Conservation (phyloP, 257 asterid genomes). For the Nemophila menziesii region DNA sequence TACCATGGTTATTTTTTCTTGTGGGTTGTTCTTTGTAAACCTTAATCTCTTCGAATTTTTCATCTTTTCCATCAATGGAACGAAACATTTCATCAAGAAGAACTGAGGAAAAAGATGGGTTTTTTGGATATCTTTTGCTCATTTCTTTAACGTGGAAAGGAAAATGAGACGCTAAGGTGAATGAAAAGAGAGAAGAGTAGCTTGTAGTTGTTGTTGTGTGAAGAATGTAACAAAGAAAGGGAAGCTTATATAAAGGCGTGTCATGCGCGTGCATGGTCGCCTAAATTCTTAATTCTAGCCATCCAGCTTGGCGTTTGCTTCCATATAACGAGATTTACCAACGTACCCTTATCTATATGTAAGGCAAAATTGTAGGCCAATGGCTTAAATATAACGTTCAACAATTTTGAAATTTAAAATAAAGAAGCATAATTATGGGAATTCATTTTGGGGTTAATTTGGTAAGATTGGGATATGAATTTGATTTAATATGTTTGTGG, state of each 20-base stretch:
- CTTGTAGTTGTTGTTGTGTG: no score
- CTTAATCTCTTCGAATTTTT: not conserved
- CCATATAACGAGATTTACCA: constrained; percentile 10
- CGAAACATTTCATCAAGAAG: constrained; percentile 88
- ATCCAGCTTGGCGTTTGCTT: constrained; percentile 8
- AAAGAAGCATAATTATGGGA: not conserved
- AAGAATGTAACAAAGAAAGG: not conserved
- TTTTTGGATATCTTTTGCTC: constrained; percentile 25
- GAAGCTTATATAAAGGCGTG: constrained; percentile 7
- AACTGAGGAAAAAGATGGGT: constrained; percentile 69
- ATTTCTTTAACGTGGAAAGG: constrained; percentile 11
- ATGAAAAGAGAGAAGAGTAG: not conserved
- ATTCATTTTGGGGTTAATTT: no score
- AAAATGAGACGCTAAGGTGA: constrained; percentile 1
- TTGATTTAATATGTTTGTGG: no score
- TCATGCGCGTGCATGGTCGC: constrained; percentile 19
- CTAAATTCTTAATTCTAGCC: not conserved
- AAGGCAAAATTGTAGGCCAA: not conserved
- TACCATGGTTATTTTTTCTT: not conserved
- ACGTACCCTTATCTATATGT: not conserved
- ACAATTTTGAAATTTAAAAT: not conserved
- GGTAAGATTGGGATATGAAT: no score
- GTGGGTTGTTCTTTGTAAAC: not conserved
- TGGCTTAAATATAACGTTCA: not conserved
- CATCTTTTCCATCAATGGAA: constrained; percentile 48